Conservation (phyloP, 495 filamentous ascomycete genomes). For the Hypoxylon rickii region DNA sequence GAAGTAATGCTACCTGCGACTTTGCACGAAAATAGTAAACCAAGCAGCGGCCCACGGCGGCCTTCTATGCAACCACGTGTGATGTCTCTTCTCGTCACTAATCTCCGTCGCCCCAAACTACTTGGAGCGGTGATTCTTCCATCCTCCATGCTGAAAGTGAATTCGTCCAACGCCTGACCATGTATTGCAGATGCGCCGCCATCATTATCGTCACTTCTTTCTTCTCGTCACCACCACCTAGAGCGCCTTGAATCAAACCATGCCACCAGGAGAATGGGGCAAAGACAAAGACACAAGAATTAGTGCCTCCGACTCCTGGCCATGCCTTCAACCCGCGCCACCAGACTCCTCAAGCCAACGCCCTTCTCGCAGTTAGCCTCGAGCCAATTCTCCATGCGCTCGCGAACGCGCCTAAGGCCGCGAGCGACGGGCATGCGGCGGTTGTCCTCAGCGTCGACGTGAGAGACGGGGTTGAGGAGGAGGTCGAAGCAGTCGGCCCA, state of each 20-base stretch:
- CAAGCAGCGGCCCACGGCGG: too few species aligned
- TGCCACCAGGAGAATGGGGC: constrained; percentile 5
- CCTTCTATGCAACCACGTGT: neutral
- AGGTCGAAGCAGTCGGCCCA: constrained; percentile 86
- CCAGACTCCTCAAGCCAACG: constrained; percentile 68
- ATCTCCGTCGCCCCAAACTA: too few species aligned
- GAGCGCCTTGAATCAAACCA: neutral
- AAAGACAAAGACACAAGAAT: neutral
- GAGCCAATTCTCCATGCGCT: constrained; percentile 85
- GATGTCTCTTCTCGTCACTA: neutral
- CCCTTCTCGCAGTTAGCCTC: constrained; percentile 82
- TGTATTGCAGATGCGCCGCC: constrained; percentile 7
- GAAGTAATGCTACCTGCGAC: neutral
- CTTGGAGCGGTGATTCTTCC: too few species aligned
- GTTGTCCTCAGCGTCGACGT: constrained; percentile 64
- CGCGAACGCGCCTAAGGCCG: constrained; percentile 67
- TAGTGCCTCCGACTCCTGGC: constrained; percentile 39
- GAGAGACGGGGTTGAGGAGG: constrained; percentile 75
- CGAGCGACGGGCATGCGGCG: constrained; percentile 66
- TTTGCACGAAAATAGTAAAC: neutral
- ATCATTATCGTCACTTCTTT: too few species aligned
- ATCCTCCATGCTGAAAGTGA: neutral
- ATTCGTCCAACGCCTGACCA: constrained; percentile 6
- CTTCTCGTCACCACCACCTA: neutral
- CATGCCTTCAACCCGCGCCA: constrained; percentile 69